Conservation (phyloP, 2,329 filamentous ascomycete species). For the Dactylellina drechsleri region DNA sequence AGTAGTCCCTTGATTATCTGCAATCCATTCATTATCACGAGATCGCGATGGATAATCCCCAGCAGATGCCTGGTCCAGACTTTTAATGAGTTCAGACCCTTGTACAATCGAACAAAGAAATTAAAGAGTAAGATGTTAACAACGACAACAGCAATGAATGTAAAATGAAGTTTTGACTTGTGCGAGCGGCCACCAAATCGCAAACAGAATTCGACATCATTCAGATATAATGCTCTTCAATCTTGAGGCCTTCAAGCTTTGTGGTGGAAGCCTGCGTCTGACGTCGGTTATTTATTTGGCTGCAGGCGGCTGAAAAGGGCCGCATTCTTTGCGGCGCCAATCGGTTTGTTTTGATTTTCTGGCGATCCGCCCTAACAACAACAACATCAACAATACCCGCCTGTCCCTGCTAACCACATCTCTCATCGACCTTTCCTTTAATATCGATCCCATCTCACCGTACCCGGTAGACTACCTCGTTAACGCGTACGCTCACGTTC, state of each 20-base stretch:
- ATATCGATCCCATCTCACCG: not conserved
- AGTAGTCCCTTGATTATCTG: too few species aligned
- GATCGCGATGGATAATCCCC: too few species aligned
- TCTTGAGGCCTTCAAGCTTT: not conserved
- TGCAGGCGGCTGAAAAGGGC: slow-evolving; percentile 37
- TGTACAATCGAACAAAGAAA: not conserved
- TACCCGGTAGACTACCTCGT: not conserved
- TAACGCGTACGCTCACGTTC: slow-evolving; percentile 25
- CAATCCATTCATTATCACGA: too few species aligned
- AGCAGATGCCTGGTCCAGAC: too few species aligned
- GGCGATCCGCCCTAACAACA: slow-evolving; percentile 22
- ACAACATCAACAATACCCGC: slow-evolving; percentile 32
- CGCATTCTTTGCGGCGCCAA: slow-evolving; percentile 9
- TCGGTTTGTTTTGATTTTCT: slow-evolving; percentile 35
- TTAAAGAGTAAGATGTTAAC: not conserved
- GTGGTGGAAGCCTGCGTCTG: not conserved
- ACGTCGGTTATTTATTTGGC: not conserved
- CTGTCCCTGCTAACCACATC: not conserved
- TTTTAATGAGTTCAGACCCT: not conserved
- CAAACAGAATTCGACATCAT: not conserved
- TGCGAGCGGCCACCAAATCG: not conserved
- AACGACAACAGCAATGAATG: too few species aligned
- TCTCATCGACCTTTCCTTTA: not conserved
- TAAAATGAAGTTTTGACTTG: too few species aligned
- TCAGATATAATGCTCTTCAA: not conserved